Evolutionary conservation across 1,284 basidiomycete genomes (phyloP), one percentile per base, ranked within the genome.

Genomic region (Puccinia coronata): DNA sequence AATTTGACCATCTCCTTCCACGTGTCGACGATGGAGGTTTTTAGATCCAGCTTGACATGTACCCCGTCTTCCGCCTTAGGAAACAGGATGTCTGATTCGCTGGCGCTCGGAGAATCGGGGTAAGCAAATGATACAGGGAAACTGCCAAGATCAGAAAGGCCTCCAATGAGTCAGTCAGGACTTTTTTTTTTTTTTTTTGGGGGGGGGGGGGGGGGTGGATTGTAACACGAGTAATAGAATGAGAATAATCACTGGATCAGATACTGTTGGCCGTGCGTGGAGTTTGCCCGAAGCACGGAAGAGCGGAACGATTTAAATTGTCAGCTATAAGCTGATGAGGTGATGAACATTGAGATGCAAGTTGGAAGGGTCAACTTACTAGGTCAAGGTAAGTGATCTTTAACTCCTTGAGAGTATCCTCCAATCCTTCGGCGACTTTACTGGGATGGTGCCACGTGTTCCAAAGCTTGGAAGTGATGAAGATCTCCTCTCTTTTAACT

Each of bases 401-500:
- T 18, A 87, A 85, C 83, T 87, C 84, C 78, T 85, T 81, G n/a
- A 87, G 84, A 14, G 86, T 87, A 80, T 87, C 85, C 82, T 87
- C 85, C 57, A 87, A 85, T 11, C 85, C 87, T 6, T 83, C 81
- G 73, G 86, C 84, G 51, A 87, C 86, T 36, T 82, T 82, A 39
- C 85, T 83, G 6, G 85, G 85, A 57, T 83, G 82, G 82, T 86
- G 86, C 28, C 83, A 82, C 25, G 82, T 85, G 84, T 86, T 86
- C 86, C 86, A 87, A 8, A 87, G 84, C 83, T 80, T 83, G 67
- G 76, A 84, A 61, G 88, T 89, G 82, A 89, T 85, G 86, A 88
- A 89, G 47, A 89, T 83, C 34, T 89, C 87, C 80, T 88, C 86
- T 67, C 88, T 85, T 77, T 87, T 84, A 49, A 89, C 85, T 8